Conservation (phyloP, 1,284 basidiomycete species). For the Rhodotorula sp. region DNA sequence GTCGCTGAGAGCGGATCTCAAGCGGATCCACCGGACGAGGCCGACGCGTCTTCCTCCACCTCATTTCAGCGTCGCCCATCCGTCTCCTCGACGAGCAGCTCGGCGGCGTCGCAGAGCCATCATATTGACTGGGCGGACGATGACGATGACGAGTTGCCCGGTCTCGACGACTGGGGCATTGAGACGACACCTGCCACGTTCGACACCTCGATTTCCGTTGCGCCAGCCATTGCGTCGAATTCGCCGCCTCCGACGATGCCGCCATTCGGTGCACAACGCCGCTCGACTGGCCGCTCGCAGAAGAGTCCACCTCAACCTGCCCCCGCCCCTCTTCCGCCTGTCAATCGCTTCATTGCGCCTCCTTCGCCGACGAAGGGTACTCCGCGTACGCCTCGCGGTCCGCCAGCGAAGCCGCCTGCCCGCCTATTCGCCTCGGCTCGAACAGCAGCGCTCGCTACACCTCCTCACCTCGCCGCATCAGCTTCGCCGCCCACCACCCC, state of each 20-base stretch:
- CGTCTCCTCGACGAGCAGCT: neutral
- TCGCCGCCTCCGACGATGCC: neutral
- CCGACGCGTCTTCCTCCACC: neutral
- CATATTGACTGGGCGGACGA: conserved; percentile 30
- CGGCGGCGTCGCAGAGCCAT: neutral
- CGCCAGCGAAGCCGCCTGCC: neutral
- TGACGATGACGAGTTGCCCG: conserved; percentile 22
- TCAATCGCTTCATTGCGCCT: neutral
- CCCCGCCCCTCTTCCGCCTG: neutral
- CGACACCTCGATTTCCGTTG: neutral
- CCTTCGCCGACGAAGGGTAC: neutral
- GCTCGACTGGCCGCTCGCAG: neutral
- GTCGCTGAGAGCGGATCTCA: no score
- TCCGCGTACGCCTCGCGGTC: neutral
- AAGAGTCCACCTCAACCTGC: neutral
- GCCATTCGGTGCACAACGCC: neutral
- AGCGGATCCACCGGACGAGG: no score
- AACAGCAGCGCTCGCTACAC: neutral
- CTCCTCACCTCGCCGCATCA: neutral
- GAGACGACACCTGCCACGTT: neutral
- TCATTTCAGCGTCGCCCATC: neutral
- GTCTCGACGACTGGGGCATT: conserved; percentile 27
- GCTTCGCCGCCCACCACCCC: neutral
- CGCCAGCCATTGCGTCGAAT: neutral
- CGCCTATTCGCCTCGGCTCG: conserved; percentile 6